Percentiles rank a stretch among this genome's conserved stretches.
Evolutionary conservation across 1,284 basidiomycete genomes (phyloP).

Genomic region (Cerioporus squamosus): DNA sequence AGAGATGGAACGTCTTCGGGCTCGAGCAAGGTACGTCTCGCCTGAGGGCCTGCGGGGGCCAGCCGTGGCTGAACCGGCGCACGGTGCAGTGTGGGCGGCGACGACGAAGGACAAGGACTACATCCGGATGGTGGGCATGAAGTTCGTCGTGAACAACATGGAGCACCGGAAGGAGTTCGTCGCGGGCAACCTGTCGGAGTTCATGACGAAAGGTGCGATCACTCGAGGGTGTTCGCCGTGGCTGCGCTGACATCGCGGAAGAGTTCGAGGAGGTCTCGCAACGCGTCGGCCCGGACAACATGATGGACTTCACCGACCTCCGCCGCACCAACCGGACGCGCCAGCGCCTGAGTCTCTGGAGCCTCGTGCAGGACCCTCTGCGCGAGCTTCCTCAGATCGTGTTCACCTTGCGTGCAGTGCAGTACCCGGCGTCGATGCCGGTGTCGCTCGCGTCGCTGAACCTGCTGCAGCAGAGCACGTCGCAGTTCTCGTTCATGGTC

Average conservation of each 20-base stretch:
- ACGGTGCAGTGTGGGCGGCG: slow-evolving; percentile 70
- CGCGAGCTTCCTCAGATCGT: slow-evolving; percentile 74
- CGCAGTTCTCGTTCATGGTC: slow-evolving; percentile 56
- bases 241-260: slow-evolving; percentile 5
- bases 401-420: slow-evolving; percentile 73
- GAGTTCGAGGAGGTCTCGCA: slow-evolving; percentile 37
- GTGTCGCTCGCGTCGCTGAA: slow-evolving; percentile 74
- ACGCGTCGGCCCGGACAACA: slow-evolving; percentile 51
- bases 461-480: slow-evolving; percentile 68
- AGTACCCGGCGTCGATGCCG: slow-evolving; percentile 72
- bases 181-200: slow-evolving; percentile 63
- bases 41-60: neutral
- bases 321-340: slow-evolving; percentile 33
- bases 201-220: slow-evolving; percentile 50
- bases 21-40: slow-evolving; percentile 12
- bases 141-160: slow-evolving; percentile 54
- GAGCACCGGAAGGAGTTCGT: slow-evolving; percentile 75
- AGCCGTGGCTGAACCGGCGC: neutral
- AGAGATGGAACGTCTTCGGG: slow-evolving; percentile 15
- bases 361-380: slow-evolving; percentile 57
- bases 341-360: slow-evolving; percentile 43
- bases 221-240: neutral
- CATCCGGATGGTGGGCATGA: slow-evolving; percentile 67
- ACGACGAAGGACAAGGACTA: slow-evolving; percentile 70
- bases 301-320: slow-evolving; percentile 58